A percentile compares a stretch with the other conserved stretches of the same genome.
These are phyloP conservation scores for Ambrosia artemisiifolia DNA, from an alignment of 129 eudicot species.

Conservation along the genomic window DNA sequence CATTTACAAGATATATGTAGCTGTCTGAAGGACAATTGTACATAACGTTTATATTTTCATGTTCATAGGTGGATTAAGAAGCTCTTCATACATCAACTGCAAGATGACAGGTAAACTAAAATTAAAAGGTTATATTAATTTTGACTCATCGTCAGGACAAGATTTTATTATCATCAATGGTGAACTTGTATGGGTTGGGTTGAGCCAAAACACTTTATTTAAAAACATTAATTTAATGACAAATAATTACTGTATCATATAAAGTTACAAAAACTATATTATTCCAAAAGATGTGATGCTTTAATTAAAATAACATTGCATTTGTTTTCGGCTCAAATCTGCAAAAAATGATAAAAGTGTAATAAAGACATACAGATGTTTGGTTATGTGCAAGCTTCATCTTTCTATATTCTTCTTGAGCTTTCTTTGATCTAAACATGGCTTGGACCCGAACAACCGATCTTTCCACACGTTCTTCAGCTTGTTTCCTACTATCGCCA, in stretches of 20 bases:
- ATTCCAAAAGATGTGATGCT: neutral
- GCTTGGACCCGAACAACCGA: slow-evolving; percentile 93
- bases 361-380: slow-evolving; percentile 50
- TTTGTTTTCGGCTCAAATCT: neutral
- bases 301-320: slow-evolving; percentile 2
- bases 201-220: neutral
- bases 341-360: neutral
- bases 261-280: neutral
- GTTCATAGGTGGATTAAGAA: slow-evolving; percentile 42
- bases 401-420: slow-evolving; percentile 83
- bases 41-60: slow-evolving; percentile 35
- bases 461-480: slow-evolving; percentile 95
- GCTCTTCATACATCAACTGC: slow-evolving; percentile 75
- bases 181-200: neutral
- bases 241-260: neutral
- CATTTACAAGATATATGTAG: slow-evolving; percentile 40
- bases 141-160: neutral
- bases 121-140: neutral
- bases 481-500: slow-evolving; percentile 79
- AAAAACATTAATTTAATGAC: neutral
- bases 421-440: slow-evolving; percentile 87
- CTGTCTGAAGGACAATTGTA: slow-evolving; percentile 6
- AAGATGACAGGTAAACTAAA: neutral
- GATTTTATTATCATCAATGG: neutral
- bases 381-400: slow-evolving; percentile 66